Conservation (phyloP, 2,329 filamentous ascomycete species). For the Aspergillus phoenicis region DNA sequence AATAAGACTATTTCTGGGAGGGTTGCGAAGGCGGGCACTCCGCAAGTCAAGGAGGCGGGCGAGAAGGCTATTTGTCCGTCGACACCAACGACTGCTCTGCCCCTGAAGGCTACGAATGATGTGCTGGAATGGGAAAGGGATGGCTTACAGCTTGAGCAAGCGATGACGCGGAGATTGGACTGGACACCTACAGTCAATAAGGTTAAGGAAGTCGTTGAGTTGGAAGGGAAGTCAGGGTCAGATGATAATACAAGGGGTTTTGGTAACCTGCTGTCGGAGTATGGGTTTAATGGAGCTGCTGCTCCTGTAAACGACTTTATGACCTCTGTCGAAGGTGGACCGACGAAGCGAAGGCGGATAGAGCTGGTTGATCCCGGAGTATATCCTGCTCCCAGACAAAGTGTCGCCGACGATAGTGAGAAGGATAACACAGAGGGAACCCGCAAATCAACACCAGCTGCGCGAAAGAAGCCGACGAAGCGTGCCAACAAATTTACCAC, state of each 20-base stretch:
- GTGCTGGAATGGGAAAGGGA: conserved; percentile 24
- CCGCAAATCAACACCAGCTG: conserved; percentile 13
- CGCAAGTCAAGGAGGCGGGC: conserved; percentile 13
- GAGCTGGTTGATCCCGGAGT: conserved; percentile 35
- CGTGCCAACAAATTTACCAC: conserved; percentile 72
- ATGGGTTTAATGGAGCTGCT: conserved; percentile 38
- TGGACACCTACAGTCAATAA: conserved; percentile 68
- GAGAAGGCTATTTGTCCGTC: conserved; percentile 15
- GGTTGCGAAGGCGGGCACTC: conserved; percentile 36
- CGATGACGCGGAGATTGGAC: conserved; percentile 58
- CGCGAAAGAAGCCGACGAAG: conserved; percentile 46
- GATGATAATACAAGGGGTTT: conserved; percentile 28
- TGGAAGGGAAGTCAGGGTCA: conserved; percentile 12
- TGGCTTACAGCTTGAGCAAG: conserved; percentile 44
- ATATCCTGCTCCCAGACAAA: conserved; percentile 17
- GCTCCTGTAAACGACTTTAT: conserved; percentile 19
- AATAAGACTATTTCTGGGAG: conserved; percentile 41
- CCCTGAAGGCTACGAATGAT: conserved; percentile 8
- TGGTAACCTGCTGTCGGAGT: conserved; percentile 43
- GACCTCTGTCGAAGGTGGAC: conserved; percentile 23
- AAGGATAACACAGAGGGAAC: conserved; percentile 19
- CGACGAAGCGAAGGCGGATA: conserved; percentile 42
- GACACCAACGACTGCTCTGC: conserved; percentile 2
- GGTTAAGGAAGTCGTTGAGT: conserved; percentile 26
- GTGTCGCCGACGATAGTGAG: conserved; percentile 7